Base-by-base conservation (phyloP, 176 grass and related monocot species). In the Phragmites australis region DNA sequence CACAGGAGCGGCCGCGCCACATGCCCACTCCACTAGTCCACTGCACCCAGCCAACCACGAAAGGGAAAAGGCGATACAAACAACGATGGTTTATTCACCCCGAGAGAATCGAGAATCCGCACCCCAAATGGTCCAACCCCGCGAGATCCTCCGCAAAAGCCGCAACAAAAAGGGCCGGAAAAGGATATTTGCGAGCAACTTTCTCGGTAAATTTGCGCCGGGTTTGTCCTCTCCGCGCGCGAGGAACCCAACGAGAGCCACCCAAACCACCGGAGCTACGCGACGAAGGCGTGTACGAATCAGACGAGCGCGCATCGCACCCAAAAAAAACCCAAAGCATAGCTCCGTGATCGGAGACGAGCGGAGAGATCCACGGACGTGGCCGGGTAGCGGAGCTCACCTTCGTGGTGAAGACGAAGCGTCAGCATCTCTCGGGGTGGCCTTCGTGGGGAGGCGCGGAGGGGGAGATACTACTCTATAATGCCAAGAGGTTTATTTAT, bases 341-440 rank as follows among this genome's bases (percentile, higher is more conserved):
- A 22, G 68, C 16, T 60, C 31, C 75, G 70, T 53, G 63, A 75
- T 75, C 49, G 18, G 41, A 16, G 49, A 67, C n/a, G 63, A 55
- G 25, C 23, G 52, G 65, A 47, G 40, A n/a, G 15, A 39, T 25
- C 19, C 76, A 10, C n/a, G 47, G 13, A 23, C 26, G 49, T 8
- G 55, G 8, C 6, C 17, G 69, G 17, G 15, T 30, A 9, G 12
- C 18, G 48, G 59, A 83, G 81, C 71, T 85, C 82, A 89, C 84
- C 84, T 80, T n/a, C n/a, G n/a, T 31, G 70, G 9, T 44, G 60
- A 21, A 8, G 52, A 66, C 66, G 58, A 27, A 53, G 59, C 75
- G 18, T 74, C 68, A 30, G 87, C 82, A 49, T 70, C 86, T 70
- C 58, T 17, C 62, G 69, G 26, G 70, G 45, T 63, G 43, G 71